Conservation (phyloP, 257 asterid genomes). For the Solanum arcanum region DNA sequence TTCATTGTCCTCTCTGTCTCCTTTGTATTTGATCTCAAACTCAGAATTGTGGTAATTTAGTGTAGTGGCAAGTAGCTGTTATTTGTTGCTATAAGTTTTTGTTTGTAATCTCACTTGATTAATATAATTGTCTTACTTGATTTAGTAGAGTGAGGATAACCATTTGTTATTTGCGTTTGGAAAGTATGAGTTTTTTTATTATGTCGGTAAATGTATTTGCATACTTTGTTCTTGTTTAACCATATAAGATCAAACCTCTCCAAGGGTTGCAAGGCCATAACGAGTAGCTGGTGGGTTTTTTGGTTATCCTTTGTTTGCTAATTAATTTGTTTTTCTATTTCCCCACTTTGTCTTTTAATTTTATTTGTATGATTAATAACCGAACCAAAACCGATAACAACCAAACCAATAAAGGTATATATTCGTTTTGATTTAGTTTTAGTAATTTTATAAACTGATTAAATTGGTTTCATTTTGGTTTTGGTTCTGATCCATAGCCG, state of each 20-base stretch:
- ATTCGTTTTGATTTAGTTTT: background rate
- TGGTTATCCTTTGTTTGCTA: background rate
- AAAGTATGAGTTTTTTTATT: background rate
- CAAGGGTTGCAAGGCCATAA: background rate
- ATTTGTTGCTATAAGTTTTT: background rate
- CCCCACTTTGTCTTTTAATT: background rate
- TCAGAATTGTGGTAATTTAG: background rate
- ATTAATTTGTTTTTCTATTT: background rate
- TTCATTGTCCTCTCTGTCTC: background rate
- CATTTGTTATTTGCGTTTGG: background rate
- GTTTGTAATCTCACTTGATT: background rate
- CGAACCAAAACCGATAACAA: background rate
- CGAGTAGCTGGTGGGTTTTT: background rate
- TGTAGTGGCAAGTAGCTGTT: background rate
- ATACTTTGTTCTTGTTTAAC: background rate
- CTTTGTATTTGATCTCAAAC: background rate
- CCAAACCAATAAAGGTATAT: background rate
- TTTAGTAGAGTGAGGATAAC: background rate
- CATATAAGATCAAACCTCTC: background rate
- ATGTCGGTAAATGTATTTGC: background rate
- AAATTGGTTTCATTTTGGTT: background rate
- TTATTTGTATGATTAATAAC: background rate
- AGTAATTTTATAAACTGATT: background rate
- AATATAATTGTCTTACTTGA: background rate
- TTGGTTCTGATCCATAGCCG: background rate